Evolutionary conservation across 2,329 filamentous ascomycete species (phyloP).

Genomic region (Phialophora chinensis): DNA sequence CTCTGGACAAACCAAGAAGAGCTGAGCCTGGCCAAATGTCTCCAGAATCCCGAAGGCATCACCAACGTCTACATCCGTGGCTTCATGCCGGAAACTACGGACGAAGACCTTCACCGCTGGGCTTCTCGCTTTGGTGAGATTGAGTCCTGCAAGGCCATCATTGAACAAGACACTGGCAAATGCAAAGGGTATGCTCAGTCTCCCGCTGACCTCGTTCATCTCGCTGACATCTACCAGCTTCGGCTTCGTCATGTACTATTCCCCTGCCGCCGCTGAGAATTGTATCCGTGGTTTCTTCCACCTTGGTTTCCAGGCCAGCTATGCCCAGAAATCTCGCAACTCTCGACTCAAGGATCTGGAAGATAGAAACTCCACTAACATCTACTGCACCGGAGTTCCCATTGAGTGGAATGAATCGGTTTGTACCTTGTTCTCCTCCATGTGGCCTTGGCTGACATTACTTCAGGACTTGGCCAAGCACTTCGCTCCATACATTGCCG

Average conservation of each 20-base stretch:
- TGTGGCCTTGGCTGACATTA: conserved; percentile 38
- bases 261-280: conserved; percentile 85
- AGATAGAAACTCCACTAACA: conserved; percentile 86
- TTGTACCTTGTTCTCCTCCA: conserved; percentile 43
- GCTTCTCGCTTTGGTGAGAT: conserved; percentile 89
- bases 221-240: conserved; percentile 65
- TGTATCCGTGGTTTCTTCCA: conserved; percentile 96
- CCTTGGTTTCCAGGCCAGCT: conserved; percentile 95
- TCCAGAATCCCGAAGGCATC: conserved; percentile 93
- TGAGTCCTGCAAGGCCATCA: conserved; percentile 97
- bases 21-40: conserved; percentile 88
- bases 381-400: conserved; percentile 97
- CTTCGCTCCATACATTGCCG: conserved; percentile 65
- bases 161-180: conserved; percentile 87
- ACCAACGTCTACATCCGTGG: conserved; percentile 98
- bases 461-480: conserved; percentile 74
- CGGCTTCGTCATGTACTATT: conserved; percentile 94
- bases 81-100: conserved; percentile 91
- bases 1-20: conserved; percentile 81
- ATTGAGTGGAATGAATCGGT: conserved; percentile 90
- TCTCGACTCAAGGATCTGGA: conserved; percentile 95
- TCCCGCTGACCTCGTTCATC: background rate
- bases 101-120: conserved; percentile 83
- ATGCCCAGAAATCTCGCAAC: conserved; percentile 98
- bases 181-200: conserved; percentile 82